Evolutionary conservation across 2,329 filamentous ascomycete genomes (phyloP), one percentile per base, ranked within the genome.

Genomic region (Colletotrichum salicis): DNA sequence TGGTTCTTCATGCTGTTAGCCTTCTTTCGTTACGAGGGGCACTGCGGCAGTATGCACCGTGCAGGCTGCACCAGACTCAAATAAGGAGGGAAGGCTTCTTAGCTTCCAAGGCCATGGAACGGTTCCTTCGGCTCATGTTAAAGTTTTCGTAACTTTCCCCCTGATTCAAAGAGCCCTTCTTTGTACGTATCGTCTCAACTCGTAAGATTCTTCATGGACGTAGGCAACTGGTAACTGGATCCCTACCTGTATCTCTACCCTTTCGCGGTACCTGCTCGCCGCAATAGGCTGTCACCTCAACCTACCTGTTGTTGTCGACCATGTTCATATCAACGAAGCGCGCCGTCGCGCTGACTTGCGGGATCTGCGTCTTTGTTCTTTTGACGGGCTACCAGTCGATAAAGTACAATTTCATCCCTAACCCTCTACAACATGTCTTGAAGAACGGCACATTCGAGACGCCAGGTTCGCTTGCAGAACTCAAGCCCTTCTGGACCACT

Each of bases 261-360:
- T 41, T 51, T 7, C 10, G 24, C 6, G 41, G 19, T 41, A 15
- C 27, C 19, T 15, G 15, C 12, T 15, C 29, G 12, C 37, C 10
- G 15, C 58, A 6, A 22, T 29, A 5, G 37, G 37, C 10, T 48
- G 58, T 33, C 12, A 19, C 29, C 29, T n/a, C 24, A 45, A 33
- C 2, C n/a, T 10, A 1, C 4, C 13, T 22, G 24, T 6, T 60
- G 27, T 31, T 22, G 2, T 24, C 35, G 15, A 55, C 27, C 33
- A 71, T 71, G 69, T 59, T 63, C 11, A 27, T 63, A 64, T 68
- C 52, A 7, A 45, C 64, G 27, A 71, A 41, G 54, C 69, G 69
- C 24, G 24, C 35, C 31, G 52, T 59, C 4, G 37, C 59, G 24
- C n/a, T 71, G 57, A 52, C 58, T n/a, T 71, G 48, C 27, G 29